These are phyloP conservation scores for Linum trigynum DNA, from an alignment of 345 rosid species.

Conservation along the genomic window DNA sequence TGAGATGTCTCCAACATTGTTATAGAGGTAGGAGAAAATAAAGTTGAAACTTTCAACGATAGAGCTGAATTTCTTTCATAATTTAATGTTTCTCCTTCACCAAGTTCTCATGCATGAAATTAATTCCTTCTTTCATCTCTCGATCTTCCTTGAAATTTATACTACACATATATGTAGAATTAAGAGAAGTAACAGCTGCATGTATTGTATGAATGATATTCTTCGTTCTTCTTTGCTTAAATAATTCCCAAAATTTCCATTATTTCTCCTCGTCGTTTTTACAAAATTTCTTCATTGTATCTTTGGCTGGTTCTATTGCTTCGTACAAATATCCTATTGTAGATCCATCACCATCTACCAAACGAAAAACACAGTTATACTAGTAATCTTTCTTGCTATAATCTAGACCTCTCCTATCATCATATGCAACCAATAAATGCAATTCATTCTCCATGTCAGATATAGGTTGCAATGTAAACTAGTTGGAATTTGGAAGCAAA, in stretches of 20 bases:
- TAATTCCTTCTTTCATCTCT: neutral
- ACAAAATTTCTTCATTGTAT: neutral
- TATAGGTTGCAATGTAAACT: constrained; percentile 5
- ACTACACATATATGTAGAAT: constrained; percentile 7
- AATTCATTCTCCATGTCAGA: neutral
- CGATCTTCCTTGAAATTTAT: neutral
- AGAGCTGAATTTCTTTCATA: no score
- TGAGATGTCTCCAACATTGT: no score
- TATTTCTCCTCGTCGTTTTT: no score
- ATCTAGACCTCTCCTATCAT: neutral
- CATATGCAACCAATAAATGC: constrained; percentile 4
- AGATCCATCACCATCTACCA: neutral
- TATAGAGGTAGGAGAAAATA: no score
- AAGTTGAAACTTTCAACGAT: no score
- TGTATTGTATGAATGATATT: constrained; percentile 10
- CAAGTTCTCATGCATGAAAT: no score
- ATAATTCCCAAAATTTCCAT: neutral
- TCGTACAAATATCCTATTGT: neutral
- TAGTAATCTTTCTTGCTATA: neutral
- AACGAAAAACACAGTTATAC: neutral
- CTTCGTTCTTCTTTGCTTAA: neutral
- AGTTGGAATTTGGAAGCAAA: neutral
- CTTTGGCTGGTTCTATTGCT: neutral
- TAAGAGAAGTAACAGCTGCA: constrained; percentile 15
- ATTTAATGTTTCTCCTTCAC: no score